Evolutionary conservation across 495 filamentous ascomycete genomes (phyloP), one percentile per base, ranked within the genome.

Genomic region (Talaromyces trachyspermus): DNA sequence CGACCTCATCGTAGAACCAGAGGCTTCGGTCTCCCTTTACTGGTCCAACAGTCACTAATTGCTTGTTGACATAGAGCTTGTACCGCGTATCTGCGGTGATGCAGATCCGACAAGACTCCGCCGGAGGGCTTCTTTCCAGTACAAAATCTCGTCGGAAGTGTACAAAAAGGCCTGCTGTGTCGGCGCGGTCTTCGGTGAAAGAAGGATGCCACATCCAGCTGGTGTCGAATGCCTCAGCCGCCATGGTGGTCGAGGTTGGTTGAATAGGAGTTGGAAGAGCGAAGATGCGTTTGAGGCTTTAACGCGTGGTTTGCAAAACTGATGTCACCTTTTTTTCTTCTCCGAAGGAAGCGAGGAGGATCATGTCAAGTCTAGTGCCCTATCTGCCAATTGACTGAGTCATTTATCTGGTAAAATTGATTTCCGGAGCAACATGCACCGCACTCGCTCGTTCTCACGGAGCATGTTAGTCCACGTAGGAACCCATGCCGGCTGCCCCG

Each of bases 81-180:
- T 63, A 63, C 9, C 57, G 60, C 29, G 48, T 63, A 41, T 63
- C 60, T 9, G 60, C 60, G 11, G 60, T 58, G 15, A 63, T 48
- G 10, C 20, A 10, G 15, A 42, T 24, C 11, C 12, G 18, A 15
- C 7, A 42, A 20, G 11, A 38, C n/a, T 26, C 19, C 6, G 9
- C 7, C 22, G 4, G 39, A 24, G 20, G 18, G 22, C 18, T 42
- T 10, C 15, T 15, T 32, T 32, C 29, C 22, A 42, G 20, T 14
- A 24, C 12, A 23, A 42, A 22, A 22, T 42, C 20, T 26, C 20
- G 18, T n/a, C 39, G 18, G 20, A 42, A 42, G 18, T 42, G 39
- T 42, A 42, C 39, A 25, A 42, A 38, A 38, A 38, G 35, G 14
- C 35, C 35, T 3, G 35, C 35, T 38, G 35, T 38, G 35, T 38